Percentiles rank a stretch among this genome's conserved stretches.
phyloP scores from a whole-genome alignment of 768 basidiomycete genomes.

The Russula sp. region DNA sequence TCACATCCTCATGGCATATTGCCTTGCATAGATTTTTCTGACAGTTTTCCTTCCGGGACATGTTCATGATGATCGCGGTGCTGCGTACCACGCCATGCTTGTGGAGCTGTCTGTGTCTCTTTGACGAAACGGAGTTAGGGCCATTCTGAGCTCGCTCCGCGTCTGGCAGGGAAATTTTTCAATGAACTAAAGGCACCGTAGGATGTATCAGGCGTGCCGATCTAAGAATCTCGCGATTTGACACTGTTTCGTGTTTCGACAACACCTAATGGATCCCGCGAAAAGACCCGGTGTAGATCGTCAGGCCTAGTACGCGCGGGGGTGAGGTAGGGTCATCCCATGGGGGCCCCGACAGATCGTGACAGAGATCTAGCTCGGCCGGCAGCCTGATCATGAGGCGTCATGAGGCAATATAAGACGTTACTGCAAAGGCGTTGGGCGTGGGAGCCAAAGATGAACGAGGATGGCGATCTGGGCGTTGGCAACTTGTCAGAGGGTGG shows the following conservation, averaged over 20 bases:
- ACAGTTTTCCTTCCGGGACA: not conserved
- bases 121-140: no score
- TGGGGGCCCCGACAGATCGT: slow-evolving; percentile 27
- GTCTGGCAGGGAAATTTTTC: not conserved
- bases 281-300: slow-evolving; percentile 47
- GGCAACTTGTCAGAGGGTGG: slow-evolving; percentile 39
- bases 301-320: not conserved
- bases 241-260: slow-evolving; percentile 62
- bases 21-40: slow-evolving; percentile 30
- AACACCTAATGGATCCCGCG: slow-evolving; percentile 78
- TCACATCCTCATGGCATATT: slow-evolving; percentile 20
- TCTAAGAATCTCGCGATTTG: slow-evolving; percentile 71
- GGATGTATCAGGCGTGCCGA: slow-evolving; percentile 42
- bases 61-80: no score
- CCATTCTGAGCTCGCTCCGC: no score
- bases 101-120: slow-evolving; percentile 51
- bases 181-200: not conserved
- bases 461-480: slow-evolving; percentile 40
- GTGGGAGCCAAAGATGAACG: slow-evolving; percentile 66
- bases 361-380: slow-evolving; percentile 48
- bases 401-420: slow-evolving; percentile 48
- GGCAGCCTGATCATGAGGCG: slow-evolving; percentile 69
- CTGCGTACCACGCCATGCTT: slow-evolving; percentile 72
- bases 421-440: slow-evolving; percentile 70
- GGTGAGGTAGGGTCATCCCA: slow-evolving; percentile 27